Base-by-base conservation (phyloP, 2,329 filamentous ascomycete species). In the Alternaria gaisen region DNA sequence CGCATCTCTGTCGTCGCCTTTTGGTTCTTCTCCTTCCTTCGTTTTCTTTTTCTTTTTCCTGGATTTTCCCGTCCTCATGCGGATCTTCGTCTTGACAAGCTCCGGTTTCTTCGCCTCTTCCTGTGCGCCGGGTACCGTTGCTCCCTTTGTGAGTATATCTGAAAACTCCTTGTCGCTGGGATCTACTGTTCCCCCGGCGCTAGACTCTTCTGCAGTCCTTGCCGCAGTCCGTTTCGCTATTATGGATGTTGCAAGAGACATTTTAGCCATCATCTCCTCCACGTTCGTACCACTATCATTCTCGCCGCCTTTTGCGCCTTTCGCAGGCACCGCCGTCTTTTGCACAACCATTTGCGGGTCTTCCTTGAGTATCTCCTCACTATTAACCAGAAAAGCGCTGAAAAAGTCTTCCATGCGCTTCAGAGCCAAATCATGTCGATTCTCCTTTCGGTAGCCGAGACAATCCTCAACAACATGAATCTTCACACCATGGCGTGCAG, bases 381-480 rank as follows among this genome's bases (percentile, higher is more conserved):
- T 86, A 2, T 84, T 84, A 28, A 89, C 82, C 3, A 90, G 82
- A 46, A 88, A 86, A 47, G 91, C 93, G 30, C 91, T 92, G 61
- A 94, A 91, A 53, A 92, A 86, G 42, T 92, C 87, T 2, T 87
- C 84, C 75, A 97, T 89, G 56, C 88, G 87, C 53, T 86, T 84
- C 67, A 96, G 82, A 0, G 94, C 91, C 65, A 87, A 83, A 44
- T 87, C 82, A 69, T 97, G 93, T 43, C 92, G 87, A 18, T 82
- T 78, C 59, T 88, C 86, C 68, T 84, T 88, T 47, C 92, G 88
- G 72, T 90, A 97, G 11, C 93, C 94, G 56, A 97, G 88, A 77
- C 94, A 97, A 76, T 98, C 93, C 53, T 95, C 90, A 40, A 98
- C 83, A 12, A 98, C 83, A 5, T 91, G 95, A 72, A 97, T 92